These are phyloP conservation scores for Solanum aculeatissimum DNA, from an alignment of 305 asterid genomes.

Conservation along the genomic window DNA sequence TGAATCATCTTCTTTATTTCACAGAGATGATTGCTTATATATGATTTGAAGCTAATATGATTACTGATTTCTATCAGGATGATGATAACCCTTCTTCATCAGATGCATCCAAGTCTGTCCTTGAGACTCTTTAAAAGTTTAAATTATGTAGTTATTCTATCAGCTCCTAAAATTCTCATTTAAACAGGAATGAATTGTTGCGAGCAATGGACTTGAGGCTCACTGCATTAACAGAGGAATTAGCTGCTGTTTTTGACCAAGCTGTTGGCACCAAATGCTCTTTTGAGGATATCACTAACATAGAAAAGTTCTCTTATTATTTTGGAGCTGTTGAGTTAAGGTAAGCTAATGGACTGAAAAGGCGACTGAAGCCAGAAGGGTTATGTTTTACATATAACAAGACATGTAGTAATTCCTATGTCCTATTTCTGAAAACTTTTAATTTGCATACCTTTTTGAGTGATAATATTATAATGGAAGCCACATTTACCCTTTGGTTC, in stretches of 20 bases:
- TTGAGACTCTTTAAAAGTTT: constrained; percentile 1
- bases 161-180: constrained; percentile 8
- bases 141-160: background rate
- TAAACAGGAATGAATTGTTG: constrained; percentile 69
- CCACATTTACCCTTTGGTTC: background rate
- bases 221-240: constrained; percentile 49
- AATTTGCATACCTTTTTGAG: background rate
- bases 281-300: constrained; percentile 38
- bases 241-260: constrained; percentile 52
- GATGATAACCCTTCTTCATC: constrained; percentile 22
- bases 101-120: constrained; percentile 77
- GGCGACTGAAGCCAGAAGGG: background rate
- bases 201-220: constrained; percentile 87
- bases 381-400: background rate
- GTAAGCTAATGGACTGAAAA: constrained; percentile 17
- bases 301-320: constrained; percentile 58
- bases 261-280: constrained; percentile 49
- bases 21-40: background rate
- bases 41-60: background rate
- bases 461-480: background rate
- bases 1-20: background rate
- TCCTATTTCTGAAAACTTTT: background rate
- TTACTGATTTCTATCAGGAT: constrained; percentile 37
- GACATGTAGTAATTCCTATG: background rate
- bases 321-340: constrained; percentile 71